A percentile compares a stretch with the other conserved stretches of the same genome.
Evolutionary conservation across 805 yeast genomes (phyloP).

Genomic region (Ogataea paraovalis): DNA sequence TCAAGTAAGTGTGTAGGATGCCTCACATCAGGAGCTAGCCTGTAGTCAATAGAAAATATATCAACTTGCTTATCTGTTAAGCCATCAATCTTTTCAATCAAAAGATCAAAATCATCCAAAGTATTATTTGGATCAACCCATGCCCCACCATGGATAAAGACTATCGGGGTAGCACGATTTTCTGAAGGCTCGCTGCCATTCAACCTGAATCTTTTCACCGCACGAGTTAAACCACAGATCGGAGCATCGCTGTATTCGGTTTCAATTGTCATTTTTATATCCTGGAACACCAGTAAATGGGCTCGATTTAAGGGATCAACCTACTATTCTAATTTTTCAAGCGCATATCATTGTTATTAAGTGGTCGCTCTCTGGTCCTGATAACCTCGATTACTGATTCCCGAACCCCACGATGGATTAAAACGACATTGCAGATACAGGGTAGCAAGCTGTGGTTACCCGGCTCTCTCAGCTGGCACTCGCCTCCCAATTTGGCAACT

Average conservation of each 20-base stretch:
- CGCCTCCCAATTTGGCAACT: background rate
- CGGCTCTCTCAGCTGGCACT: background rate
- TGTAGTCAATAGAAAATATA: slow-evolving; percentile 52
- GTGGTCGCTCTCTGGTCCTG: too few species aligned
- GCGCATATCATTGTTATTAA: too few species aligned
- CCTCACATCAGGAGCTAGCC: slow-evolving; percentile 56
- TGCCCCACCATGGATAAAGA: slow-evolving; percentile 84
- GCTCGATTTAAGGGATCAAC: too few species aligned
- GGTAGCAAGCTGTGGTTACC: too few species aligned
- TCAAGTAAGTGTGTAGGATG: slow-evolving; percentile 66
- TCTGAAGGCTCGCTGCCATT: background rate
- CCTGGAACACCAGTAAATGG: too few species aligned
- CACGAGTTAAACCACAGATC: background rate
- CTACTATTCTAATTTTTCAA: too few species aligned
- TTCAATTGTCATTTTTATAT: background rate
- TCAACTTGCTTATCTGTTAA: slow-evolving; percentile 5
- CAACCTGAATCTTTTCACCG: background rate
- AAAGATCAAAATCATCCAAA: slow-evolving; percentile 44
- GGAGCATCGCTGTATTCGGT: background rate
- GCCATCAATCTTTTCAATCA: slow-evolving; percentile 25
- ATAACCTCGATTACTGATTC: too few species aligned
- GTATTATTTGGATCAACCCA: slow-evolving; percentile 75
- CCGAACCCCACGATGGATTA: too few species aligned
- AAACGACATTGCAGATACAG: too few species aligned
- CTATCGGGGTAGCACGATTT: slow-evolving; percentile 15